Base-by-base conservation (phyloP, 148 eudicot genomes). In the Oxyria digyna region DNA sequence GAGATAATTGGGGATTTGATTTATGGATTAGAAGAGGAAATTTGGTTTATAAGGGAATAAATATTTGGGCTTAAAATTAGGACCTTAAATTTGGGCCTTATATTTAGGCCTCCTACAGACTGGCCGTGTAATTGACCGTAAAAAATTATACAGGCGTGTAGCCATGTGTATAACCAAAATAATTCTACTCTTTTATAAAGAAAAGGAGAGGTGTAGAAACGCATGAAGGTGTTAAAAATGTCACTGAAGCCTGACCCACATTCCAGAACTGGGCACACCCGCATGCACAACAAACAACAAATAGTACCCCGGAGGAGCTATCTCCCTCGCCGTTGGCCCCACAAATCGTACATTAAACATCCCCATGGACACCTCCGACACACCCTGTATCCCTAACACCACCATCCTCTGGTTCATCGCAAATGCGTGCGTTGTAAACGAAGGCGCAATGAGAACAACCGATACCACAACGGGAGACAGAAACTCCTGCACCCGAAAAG, bases 341-440 rank as follows among this genome's bases (percentile, higher is more conserved):
- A 77, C 48, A 2, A 75, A 76, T 49, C 68, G 70, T 6, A 81
- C 78, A 49, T 45, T 75, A 52, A 74, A 75, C 71, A 49, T 24
- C 62, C 76, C 75, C 8, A 32, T 4, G 11, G 78, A 78, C 3
- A 67, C 73, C 15, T 32, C 52, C 0, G 71, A 69, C 18, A 82
- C 63, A 42, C 67, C 43, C 20, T 4, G 54, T 43, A 70, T 57
- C 75, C 70, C 80, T 55, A 91, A 62, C 42, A 91, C 75, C 74
- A 91, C 96, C 96, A 91, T 84, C 42, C 97, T 82, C 70, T 91
- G 97, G 68, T 87, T 91, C 97, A 89, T 89, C 3, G 83, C 83
- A 20, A 83, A 48, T 5, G 86, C 81, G 49, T 91, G 96, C 18
- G 97, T 89, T 10, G 85, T 76, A 62, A 89, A 91, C 0, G 96